These are phyloP conservation scores for Ophiostoma australiae DNA, from an alignment of 2,329 filamentous ascomycete genomes.

Conservation along the genomic window DNA sequence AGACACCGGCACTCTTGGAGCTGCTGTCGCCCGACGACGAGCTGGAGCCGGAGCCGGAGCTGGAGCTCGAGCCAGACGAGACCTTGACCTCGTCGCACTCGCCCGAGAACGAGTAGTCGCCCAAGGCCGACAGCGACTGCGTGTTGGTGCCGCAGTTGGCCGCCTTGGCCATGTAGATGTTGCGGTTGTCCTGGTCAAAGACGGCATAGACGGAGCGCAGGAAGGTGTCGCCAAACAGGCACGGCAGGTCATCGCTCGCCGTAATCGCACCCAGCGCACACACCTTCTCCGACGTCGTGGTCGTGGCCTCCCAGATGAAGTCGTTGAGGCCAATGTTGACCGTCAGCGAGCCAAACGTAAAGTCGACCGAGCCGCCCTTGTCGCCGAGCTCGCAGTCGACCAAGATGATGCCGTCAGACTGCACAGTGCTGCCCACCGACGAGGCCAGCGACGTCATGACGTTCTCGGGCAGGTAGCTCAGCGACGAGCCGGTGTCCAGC, in stretches of 20 bases:
- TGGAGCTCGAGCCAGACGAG: not conserved
- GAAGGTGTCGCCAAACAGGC: conserved; percentile 31
- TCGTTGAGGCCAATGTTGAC: conserved; percentile 40
- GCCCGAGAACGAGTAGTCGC: conserved; percentile 27
- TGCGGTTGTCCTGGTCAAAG: conserved; percentile 31
- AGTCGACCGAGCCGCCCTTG: conserved; percentile 37
- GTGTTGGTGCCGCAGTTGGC: conserved; percentile 31
- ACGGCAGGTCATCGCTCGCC: conserved; percentile 21
- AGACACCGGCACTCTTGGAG: not conserved
- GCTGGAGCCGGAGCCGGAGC: not conserved
- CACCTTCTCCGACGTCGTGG: not conserved
- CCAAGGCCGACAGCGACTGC: conserved; percentile 25
- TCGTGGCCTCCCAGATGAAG: conserved; percentile 32
- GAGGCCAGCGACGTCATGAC: conserved; percentile 46
- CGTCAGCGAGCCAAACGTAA: conserved; percentile 36
- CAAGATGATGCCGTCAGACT: conserved; percentile 30
- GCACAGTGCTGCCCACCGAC: conserved; percentile 39
- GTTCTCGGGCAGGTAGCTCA: conserved; percentile 59
- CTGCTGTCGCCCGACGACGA: not conserved
- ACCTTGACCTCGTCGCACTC: conserved; percentile 25
- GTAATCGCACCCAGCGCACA: conserved; percentile 29
- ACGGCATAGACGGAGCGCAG: conserved; percentile 30
- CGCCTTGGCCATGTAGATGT: conserved; percentile 31
- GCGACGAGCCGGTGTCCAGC: conserved; percentile 62
- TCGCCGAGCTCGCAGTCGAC: conserved; percentile 33